Evolutionary conservation across 1,284 basidiomycete genomes (phyloP).

Genomic region (Microbotryomycetes sp.): DNA sequence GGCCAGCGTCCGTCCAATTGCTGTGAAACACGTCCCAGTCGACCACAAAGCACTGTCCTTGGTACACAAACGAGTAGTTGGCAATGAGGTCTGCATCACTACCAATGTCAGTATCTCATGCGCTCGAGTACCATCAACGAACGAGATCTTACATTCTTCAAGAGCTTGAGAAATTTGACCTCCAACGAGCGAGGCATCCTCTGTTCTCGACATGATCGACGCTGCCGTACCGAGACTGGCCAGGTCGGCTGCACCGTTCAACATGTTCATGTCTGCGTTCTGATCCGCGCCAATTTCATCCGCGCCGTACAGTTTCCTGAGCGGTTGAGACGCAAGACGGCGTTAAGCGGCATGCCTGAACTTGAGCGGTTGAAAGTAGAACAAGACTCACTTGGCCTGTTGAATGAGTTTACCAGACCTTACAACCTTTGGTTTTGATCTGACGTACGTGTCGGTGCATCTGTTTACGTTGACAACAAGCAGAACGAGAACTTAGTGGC

Average conservation of each 20-base stretch:
- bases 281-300: neutral
- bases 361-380: no score
- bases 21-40: conserved; percentile 14
- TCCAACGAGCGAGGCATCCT: neutral
- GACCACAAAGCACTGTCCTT: conserved; percentile 22
- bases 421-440: conserved; percentile 27
- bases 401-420: conserved; percentile 27
- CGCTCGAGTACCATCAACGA: no score
- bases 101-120: no score
- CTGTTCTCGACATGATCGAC: neutral
- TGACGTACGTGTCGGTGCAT: conserved; percentile 29
- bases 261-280: neutral
- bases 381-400: conserved; percentile 23
- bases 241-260: neutral
- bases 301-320: conserved; percentile 1
- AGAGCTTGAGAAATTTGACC: neutral
- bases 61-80: conserved; percentile 12
- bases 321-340: neutral
- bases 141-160: conserved; percentile 1
- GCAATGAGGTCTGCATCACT: conserved; percentile 17
- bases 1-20: conserved; percentile 15
- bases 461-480: no score
- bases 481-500: no score
- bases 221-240: neutral
- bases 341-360: neutral